phyloP scores from a whole-genome alignment of 768 basidiomycete species.

The Boletus reticulatus region DNA sequence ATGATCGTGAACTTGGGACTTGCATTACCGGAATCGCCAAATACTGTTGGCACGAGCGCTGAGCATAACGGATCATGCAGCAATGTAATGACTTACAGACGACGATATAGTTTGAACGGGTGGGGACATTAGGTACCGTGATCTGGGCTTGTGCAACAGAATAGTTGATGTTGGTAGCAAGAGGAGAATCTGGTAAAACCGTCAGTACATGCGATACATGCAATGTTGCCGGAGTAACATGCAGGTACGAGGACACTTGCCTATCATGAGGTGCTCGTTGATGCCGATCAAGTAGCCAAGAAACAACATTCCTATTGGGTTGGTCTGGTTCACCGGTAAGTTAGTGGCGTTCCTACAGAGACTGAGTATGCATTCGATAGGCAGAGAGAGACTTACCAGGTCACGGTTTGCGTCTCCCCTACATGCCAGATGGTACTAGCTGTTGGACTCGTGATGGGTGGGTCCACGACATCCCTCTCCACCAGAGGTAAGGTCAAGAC shows the following conservation, averaged over 20 bases:
- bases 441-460: conserved; percentile 46
- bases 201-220: conserved; percentile 7
- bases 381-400: conserved; percentile 40
- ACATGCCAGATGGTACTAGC: conserved; percentile 43
- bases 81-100: conserved; percentile 30
- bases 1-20: conserved; percentile 42
- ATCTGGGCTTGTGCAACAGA: conserved; percentile 31
- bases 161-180: conserved; percentile 34
- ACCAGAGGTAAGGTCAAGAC: conserved; percentile 33
- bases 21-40: conserved; percentile 42
- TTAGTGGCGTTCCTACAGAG: conserved; percentile 13
- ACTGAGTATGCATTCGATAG: conserved; percentile 35
- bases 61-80: not conserved
- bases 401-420: conserved; percentile 45
- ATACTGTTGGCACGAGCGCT: conserved; percentile 22
- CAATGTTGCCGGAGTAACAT: not conserved
- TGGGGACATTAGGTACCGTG: conserved; percentile 35
- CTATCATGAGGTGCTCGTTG: conserved; percentile 32
- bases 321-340: conserved; percentile 29
- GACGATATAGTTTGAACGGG: conserved; percentile 33
- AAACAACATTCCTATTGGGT: conserved; percentile 32
- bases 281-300: conserved; percentile 23
- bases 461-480: conserved; percentile 45
- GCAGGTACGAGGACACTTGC: conserved; percentile 14
- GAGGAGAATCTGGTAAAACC: conserved; percentile 26